phyloP scores from a whole-genome alignment of 106 monocot genomes.

The Allium sativum region DNA sequence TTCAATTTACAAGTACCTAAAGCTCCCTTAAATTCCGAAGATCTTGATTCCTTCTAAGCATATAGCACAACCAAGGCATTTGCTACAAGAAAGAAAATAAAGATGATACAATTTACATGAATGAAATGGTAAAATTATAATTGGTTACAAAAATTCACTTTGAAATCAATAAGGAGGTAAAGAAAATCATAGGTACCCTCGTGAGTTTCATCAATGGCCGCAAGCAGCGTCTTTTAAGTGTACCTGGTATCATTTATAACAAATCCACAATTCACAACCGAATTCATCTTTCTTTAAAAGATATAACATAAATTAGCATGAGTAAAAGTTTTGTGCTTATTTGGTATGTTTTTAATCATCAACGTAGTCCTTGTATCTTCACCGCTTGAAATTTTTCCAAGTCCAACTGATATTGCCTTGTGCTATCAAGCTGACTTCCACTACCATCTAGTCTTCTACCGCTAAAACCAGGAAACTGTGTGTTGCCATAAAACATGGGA shows the following conservation, averaged over 20 bases:
- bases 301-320: not conserved
- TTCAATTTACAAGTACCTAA: too few relatives aligned
- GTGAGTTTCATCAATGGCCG: constrained; percentile 76
- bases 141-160: too few relatives aligned
- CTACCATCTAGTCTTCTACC: constrained; percentile 21
- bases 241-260: constrained; percentile 34
- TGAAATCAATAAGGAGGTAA: constrained; percentile 90
- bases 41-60: too few relatives aligned
- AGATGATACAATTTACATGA: too few relatives aligned
- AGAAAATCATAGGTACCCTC: constrained; percentile 72
- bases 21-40: too few relatives aligned
- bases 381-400: constrained; percentile 64
- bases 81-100: too few relatives aligned
- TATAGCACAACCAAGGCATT: too few relatives aligned
- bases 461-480: constrained; percentile 23
- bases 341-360: constrained; percentile 96
- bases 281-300: not conserved
- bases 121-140: too few relatives aligned
- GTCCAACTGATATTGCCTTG: constrained; percentile 65
- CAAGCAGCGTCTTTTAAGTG: constrained; percentile 78
- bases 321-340: constrained; percentile 38
- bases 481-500: constrained; percentile 19
- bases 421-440: constrained; percentile 36
- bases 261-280: not conserved
- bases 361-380: constrained; percentile 75